Evolutionary conservation across 2,329 filamentous ascomycete species (phyloP).

Genomic region (Fusarium dlaminii): DNA sequence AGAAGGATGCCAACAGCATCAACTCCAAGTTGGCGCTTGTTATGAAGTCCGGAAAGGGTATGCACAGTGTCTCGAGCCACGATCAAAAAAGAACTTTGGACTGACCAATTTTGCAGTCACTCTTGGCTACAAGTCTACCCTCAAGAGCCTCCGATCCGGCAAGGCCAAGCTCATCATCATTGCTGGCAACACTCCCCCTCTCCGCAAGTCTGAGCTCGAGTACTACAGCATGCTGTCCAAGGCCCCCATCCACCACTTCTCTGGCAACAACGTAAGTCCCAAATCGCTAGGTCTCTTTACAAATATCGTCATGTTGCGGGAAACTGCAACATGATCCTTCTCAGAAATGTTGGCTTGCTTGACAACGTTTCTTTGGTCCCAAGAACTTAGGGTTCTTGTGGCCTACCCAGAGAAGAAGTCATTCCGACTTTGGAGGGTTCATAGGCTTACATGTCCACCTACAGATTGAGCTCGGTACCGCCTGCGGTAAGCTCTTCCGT

Average conservation of each 20-base stretch:
- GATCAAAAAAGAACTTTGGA: neutral
- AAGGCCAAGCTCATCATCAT: conserved; percentile 99
- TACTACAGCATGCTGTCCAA: conserved; percentile 95
- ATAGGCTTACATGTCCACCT: conserved; percentile 65
- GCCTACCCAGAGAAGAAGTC: conserved; percentile 91
- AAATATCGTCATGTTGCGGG: conserved; percentile 28
- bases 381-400: conserved; percentile 45
- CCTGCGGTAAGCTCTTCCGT: conserved; percentile 98
- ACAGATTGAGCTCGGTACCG: conserved; percentile 97
- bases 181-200: conserved; percentile 91
- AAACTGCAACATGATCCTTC: conserved; percentile 38
- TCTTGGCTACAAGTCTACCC: conserved; percentile 56
- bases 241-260: conserved; percentile 97
- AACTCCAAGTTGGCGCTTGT: conserved; percentile 70
- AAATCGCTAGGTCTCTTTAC: conserved; percentile 39
- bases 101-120: conserved; percentile 47
- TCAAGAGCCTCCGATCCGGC: conserved; percentile 91
- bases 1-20: conserved; percentile 83
- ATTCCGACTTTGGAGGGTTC: conserved; percentile 86
- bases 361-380: conserved; percentile 35
- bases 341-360: conserved; percentile 33
- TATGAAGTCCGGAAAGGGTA: conserved; percentile 80
- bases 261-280: conserved; percentile 95
- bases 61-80: conserved; percentile 41
- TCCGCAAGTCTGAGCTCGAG: conserved; percentile 97